Evolutionary conservation across 768 basidiomycete genomes (phyloP), one percentile per base, ranked within the genome.

Genomic region (Tephrocybe sp.): DNA sequence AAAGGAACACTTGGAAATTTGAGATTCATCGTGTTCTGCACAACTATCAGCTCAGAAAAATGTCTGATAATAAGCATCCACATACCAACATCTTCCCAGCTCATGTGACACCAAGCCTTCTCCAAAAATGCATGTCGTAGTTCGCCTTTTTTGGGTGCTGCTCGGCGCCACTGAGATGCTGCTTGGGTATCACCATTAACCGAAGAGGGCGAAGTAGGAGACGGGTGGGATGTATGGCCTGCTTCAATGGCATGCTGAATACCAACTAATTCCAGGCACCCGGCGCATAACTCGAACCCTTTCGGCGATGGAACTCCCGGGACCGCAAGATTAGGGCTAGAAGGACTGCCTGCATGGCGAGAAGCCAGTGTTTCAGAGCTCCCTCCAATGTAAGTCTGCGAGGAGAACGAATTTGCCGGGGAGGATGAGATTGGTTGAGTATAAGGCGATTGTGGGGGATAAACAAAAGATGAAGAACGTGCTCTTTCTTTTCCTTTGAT

Each of bases 1-100:
- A n/a, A 85, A 92, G 4, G 92, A 89, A 60, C 95, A 98, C 56
- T 74, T 73, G 20, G 79, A 79, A 10, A 82, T 72, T 39, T 73
- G 66, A 32, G 66, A 74, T 54, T 92, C 90, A 58, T 89, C 92
- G 60, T 94, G 87, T 74, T 74, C 71, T 75, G 51, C 46, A 49
- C 36, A 43, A 43, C 30, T 52, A 16, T 46, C 19, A 50, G 5
- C 49, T 32, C 38, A 6, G 23, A 26, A 13, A 50, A 48, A 11
- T 30, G 17, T 22, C 31, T 39, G 30, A 39, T 32, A 16, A 35
- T 31, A 39, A 34, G 32, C 40, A 14, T 34, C 39, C 11, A 77
- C 87, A 54, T 62, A 93, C 93, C 90, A 46, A 97, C 84, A 62
- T 93, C 89, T 51, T 84, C 84, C 95, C 95, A 97, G 1, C 90